Evolutionary conservation across 306 rosid genomes (phyloP).

Genomic region (Ceratonia siliqua): DNA sequence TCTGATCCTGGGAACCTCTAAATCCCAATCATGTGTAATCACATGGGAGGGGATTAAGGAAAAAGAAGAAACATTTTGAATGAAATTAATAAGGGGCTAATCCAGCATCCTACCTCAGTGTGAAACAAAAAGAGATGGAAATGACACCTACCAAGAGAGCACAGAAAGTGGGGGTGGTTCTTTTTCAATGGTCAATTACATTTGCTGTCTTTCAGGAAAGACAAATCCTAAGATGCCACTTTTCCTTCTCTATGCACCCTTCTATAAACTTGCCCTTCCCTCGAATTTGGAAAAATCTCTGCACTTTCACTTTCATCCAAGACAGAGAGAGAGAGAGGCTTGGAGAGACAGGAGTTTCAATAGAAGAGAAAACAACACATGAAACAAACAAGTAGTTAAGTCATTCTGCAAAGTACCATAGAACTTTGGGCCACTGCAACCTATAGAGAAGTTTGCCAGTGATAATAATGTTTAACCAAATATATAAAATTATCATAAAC

Average conservation of each 20-base stretch:
- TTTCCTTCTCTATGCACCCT: constrained; percentile 53
- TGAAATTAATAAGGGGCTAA: constrained; percentile 39
- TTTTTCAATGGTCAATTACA: constrained; percentile 48
- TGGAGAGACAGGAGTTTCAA: constrained; percentile 50
- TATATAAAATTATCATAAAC: constrained; percentile 25
- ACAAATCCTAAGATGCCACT: constrained; percentile 80
- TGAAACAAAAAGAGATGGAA: constrained; percentile 45
- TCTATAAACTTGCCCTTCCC: constrained; percentile 48
- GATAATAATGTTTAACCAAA: constrained; percentile 26
- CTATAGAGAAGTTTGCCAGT: constrained; percentile 51
- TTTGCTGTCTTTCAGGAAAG: constrained; percentile 60
- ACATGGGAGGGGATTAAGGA: constrained; percentile 54
- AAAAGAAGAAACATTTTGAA: constrained; percentile 32
- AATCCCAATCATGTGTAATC: constrained; percentile 44
- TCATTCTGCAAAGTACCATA: constrained; percentile 48
- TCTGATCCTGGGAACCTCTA: constrained; percentile 32
- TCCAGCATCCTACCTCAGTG: constrained; percentile 35
- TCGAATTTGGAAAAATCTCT: constrained; percentile 41
- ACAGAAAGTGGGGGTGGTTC: constrained; percentile 53
- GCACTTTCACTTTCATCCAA: constrained; percentile 70
- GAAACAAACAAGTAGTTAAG: constrained; percentile 61
- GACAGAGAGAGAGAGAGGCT: constrained; percentile 38
- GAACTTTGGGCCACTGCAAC: constrained; percentile 54
- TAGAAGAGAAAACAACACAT: constrained; percentile 70
- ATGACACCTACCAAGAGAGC: constrained; percentile 49